Percentiles rank a stretch among this genome's conserved stretches.
These are phyloP conservation scores for Nothopassalora personata DNA, from an alignment of 2,329 filamentous ascomycete species.

Conservation along the genomic window DNA sequence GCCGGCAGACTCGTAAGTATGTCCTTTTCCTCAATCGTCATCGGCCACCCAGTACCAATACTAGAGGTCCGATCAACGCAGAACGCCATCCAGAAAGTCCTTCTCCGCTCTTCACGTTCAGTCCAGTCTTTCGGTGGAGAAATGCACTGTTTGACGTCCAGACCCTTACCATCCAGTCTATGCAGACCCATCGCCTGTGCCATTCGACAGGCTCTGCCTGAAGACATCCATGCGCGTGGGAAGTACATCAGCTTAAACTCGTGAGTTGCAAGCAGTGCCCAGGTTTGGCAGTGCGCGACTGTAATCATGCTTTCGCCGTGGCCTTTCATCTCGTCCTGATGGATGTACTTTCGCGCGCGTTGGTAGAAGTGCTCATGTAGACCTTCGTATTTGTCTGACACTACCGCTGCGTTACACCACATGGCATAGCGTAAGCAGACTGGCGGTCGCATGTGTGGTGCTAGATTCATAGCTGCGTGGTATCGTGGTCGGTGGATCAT, in stretches of 20 bases:
- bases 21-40: constrained; percentile 87
- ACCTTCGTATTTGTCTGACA: constrained; percentile 72
- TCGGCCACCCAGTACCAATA: constrained; percentile 95
- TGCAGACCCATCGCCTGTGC: constrained; percentile 91
- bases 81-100: constrained; percentile 95
- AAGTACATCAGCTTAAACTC: constrained; percentile 99
- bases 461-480: constrained; percentile 79
- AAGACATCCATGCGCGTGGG: constrained; percentile 89
- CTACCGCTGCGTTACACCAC: constrained; percentile 87
- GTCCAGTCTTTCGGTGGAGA: constrained; percentile 87
- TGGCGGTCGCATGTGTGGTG: constrained; percentile 79
- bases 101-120: constrained; percentile 80
- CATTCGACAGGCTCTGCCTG: constrained; percentile 73
- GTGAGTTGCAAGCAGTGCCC: constrained; percentile 71
- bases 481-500: constrained; percentile 89
- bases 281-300: constrained; percentile 78
- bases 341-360: constrained; percentile 81
- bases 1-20: constrained; percentile 80
- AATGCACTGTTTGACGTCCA: constrained; percentile 91
- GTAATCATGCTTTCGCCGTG: constrained; percentile 86
- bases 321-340: constrained; percentile 84
- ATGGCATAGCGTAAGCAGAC: constrained; percentile 88
- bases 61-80: constrained; percentile 87
- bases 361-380: constrained; percentile 87
- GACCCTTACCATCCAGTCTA: constrained; percentile 70